Conservation (phyloP, 441 rosid species). For the Geranium incanum region DNA sequence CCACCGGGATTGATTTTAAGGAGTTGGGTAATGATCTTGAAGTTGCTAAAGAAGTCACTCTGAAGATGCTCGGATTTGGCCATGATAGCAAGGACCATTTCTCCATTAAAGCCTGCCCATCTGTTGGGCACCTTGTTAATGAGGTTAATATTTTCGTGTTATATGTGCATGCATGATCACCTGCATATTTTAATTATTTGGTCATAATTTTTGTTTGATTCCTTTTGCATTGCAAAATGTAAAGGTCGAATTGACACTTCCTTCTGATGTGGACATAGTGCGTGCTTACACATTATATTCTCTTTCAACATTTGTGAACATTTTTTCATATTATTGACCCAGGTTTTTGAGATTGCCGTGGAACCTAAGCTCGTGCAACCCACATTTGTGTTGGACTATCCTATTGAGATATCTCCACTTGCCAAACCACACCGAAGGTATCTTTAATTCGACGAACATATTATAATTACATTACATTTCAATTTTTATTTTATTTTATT, state of each 20-base stretch:
- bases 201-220: neutral
- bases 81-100: slow-evolving; percentile 64
- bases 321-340: slow-evolving; percentile 17
- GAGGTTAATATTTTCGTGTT: slow-evolving; percentile 40
- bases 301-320: neutral
- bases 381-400: slow-evolving; percentile 90
- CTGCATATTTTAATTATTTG: neutral
- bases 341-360: slow-evolving; percentile 83
- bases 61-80: slow-evolving; percentile 43
- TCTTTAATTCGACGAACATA: slow-evolving; percentile 13
- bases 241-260: neutral
- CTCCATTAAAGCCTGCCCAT: slow-evolving; percentile 60
- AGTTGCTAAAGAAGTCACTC: slow-evolving; percentile 55
- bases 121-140: slow-evolving; percentile 77
- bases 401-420: slow-evolving; percentile 86
- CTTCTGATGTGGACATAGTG: neutral
- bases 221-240: neutral
- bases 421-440: slow-evolving; percentile 90
- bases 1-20: slow-evolving; percentile 59
- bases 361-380: slow-evolving; percentile 94
- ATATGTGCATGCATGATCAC: neutral
- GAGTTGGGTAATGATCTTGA: slow-evolving; percentile 49
- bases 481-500: neutral
- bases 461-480: slow-evolving; percentile 9
- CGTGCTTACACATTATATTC: neutral